phyloP scores from a whole-genome alignment of 257 asterid species.

The Fraxinus americana region DNA sequence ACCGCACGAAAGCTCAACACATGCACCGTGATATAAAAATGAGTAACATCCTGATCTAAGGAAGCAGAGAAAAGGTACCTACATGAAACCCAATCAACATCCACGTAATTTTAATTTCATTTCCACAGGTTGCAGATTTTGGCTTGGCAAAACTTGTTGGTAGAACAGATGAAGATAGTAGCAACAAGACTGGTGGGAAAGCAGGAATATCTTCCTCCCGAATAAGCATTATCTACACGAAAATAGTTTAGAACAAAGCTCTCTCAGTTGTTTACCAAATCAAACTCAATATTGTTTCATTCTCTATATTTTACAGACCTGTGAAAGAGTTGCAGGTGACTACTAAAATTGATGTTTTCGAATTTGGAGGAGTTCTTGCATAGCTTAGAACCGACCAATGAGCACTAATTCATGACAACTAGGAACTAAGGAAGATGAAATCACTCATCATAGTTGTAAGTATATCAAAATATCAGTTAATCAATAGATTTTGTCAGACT shows the following conservation, averaged over 20 bases:
- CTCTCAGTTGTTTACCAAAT: neutral
- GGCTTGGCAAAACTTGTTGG: conserved; percentile 83
- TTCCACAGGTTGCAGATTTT: conserved; percentile 73
- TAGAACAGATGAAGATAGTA: conserved; percentile 58
- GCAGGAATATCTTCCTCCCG: conserved; percentile 91
- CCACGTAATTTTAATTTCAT: neutral
- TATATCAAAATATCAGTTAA: neutral
- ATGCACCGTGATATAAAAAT: conserved; percentile 87
- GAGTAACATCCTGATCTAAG: conserved; percentile 67
- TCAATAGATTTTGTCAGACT: too few relatives aligned
- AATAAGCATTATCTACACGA: conserved; percentile 45
- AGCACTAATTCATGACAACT: conserved; percentile 65
- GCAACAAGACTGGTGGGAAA: conserved; percentile 85
- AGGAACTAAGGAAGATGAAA: conserved; percentile 64
- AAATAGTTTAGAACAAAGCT: neutral
- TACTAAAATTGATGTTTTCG: conserved; percentile 79
- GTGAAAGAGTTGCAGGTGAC: conserved; percentile 87
- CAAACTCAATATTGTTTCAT: conserved; percentile 5
- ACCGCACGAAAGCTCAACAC: conserved; percentile 69
- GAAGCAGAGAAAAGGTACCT: conserved; percentile 74
- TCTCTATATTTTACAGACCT: conserved; percentile 39
- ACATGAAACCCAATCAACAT: too few relatives aligned
- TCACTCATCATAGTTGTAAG: conserved; percentile 79
- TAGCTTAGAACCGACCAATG: conserved; percentile 79
- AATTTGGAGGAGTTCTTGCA: conserved; percentile 80